Evolutionary conservation across 331 rosid genomes (phyloP).

Genomic region (Spiraea crenata): DNA sequence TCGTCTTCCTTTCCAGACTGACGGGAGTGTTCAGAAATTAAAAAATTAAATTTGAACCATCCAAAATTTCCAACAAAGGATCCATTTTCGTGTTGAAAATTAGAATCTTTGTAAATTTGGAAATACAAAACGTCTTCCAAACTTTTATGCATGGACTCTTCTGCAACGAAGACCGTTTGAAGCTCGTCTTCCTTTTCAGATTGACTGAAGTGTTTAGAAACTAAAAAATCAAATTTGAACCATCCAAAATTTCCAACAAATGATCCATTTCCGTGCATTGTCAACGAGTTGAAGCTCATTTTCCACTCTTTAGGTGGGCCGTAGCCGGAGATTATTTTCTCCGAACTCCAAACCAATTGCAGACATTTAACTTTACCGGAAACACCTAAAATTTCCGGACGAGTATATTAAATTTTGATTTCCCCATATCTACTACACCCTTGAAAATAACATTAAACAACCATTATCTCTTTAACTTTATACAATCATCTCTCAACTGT

Average conservation of each 20-base stretch:
- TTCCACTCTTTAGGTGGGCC: accelerated
- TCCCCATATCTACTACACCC: background rate
- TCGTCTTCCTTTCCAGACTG: no score
- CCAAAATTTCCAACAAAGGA: no score
- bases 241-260: no score
- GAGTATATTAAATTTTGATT: background rate
- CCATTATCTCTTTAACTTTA: background rate
- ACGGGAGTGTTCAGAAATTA: no score
- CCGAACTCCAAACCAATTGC: accelerated
- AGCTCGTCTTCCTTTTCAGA: no score
- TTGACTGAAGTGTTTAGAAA: no score
- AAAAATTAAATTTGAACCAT: no score
- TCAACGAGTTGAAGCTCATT: background rate
- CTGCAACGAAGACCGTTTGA: no score
- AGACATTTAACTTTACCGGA: background rate
- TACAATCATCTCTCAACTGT: no score
- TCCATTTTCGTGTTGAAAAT: background rate
- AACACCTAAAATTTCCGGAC: no score
- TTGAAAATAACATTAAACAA: background rate
- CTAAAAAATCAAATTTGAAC: no score
- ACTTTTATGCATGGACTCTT: background rate
- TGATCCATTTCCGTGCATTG: background rate
- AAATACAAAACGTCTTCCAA: background rate
- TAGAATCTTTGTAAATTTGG: background rate
- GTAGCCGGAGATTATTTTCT: background rate